Evolutionary conservation across 805 yeast genomes (phyloP), one percentile per base, ranked within the genome.

Genomic region (Suhomyces sp.): DNA sequence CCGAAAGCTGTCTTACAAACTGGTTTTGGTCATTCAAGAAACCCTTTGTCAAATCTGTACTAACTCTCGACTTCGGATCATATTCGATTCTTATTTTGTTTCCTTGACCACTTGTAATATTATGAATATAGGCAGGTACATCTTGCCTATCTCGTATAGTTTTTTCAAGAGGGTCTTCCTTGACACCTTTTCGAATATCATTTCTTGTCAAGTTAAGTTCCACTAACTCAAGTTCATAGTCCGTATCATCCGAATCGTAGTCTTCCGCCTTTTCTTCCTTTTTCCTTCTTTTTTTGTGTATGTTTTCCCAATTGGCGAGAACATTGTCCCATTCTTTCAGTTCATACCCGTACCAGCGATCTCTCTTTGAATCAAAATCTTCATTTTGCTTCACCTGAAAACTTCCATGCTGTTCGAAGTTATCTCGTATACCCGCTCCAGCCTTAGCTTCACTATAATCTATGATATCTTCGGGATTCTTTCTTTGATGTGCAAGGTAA

Each of bases 331-430:
- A 85, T 35, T 83, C 87, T 8, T 67, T 63, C 1, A 76, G 69
- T 29, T 82, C 79, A 52, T 77, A 84, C 0, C 95, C 95, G 51
- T 75, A 83, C 95, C 93, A 86, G 39, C 87, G 67, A 57, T 86
- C 95, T 39, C 88, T 62, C 43, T 81, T 82, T 8, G 80, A 73
- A 48, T 84, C 95, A 72, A 79, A 86, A 29, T 71, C 74, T 18
- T 58, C 62, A 2, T 51, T 60, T 31, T 50, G 56, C 29, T 45
- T 58, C 31, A 29, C 40, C n/a, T 19, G 16, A 9, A 12, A 11
- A 8, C 17, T 25, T 11, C 46, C 52, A 2, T 41, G 26, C 8
- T 36, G 30, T 1, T 39, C 51, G 25, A 66, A 53, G 19, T 61
- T 66, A 57, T 81, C 85, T 1, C 47, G 43, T 20, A 81, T 80